Evolutionary conservation across 2,329 filamentous ascomycete species (phyloP).

Genomic region (Ophiognomonia clavigignenti-juglandacearum): DNA sequence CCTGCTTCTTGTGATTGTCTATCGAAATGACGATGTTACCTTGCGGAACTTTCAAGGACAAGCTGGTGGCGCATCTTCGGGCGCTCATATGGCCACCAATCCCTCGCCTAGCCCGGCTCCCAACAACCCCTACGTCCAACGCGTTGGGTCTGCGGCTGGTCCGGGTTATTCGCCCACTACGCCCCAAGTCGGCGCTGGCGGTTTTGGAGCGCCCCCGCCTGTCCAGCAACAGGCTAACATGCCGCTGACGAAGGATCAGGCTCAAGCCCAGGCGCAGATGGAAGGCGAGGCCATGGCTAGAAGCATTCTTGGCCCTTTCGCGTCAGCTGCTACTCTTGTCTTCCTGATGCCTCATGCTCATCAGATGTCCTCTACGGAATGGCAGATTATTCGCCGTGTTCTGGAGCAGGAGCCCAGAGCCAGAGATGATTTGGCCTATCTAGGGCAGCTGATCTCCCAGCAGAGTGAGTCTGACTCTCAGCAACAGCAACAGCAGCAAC

Average conservation of each 20-base stretch:
- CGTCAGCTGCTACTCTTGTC: conserved; percentile 59
- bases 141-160: conserved; percentile 44
- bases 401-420: conserved; percentile 62
- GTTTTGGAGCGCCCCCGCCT: conserved; percentile 23
- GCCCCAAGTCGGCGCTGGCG: conserved; percentile 27
- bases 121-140: conserved; percentile 28
- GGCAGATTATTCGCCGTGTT: conserved; percentile 67
- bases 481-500: conserved; percentile 11
- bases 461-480: conserved; percentile 31
- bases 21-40: conserved; percentile 54
- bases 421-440: conserved; percentile 54
- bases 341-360: conserved; percentile 66
- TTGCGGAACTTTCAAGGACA: conserved; percentile 34
- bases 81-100: conserved; percentile 21
- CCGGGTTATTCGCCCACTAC: conserved; percentile 51
- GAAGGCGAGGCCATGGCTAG: conserved; percentile 54
- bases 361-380: conserved; percentile 65
- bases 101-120: conserved; percentile 19
- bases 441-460: conserved; percentile 50
- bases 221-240: not conserved
- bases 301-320: conserved; percentile 59
- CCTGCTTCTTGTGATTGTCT: conserved; percentile 80
- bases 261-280: conserved; percentile 29
- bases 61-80: conserved; percentile 24
- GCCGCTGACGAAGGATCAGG: conserved; percentile 13